These are phyloP conservation scores for Goniomonas avonlea DNA, from an alignment of 78 protist species.

Conservation along the genomic window DNA sequence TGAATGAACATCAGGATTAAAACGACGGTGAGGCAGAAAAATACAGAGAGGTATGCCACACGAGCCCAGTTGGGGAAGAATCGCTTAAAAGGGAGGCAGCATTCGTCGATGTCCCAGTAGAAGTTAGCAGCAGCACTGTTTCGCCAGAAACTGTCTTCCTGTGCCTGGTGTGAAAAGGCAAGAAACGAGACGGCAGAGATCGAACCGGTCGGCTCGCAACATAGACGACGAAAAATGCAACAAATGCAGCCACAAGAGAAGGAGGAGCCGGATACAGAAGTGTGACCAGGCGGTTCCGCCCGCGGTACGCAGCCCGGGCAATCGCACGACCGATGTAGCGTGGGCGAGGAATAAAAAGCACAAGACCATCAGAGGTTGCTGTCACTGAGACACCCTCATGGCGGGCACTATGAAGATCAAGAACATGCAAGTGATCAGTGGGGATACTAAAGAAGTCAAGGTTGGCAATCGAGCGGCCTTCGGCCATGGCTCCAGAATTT, in stretches of 20 bases:
- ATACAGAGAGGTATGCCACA: constrained; percentile 9
- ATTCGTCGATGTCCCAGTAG: constrained; percentile 3
- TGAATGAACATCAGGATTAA: neutral
- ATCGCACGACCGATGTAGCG: neutral
- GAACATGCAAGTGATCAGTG: no score
- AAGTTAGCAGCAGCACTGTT: neutral
- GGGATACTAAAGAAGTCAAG: no score
- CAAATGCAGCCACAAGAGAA: neutral
- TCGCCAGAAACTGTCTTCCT: neutral
- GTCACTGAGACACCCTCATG: no score
- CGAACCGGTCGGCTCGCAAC: no score
- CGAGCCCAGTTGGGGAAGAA: neutral
- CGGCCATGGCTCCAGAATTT: no score
- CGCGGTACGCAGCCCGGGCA: neutral
- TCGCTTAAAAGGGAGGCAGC: neutral
- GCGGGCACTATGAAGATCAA: no score
- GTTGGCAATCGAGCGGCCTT: no score
- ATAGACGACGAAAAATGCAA: neutral
- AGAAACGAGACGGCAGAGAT: no score
- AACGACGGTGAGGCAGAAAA: neutral
- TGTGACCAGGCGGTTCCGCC: neutral
- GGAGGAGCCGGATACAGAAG: neutral
- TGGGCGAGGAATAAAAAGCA: constrained; percentile 15
- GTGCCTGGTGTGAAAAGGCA: neutral
- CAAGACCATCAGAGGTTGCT: constrained; percentile 19